Base-by-base conservation (phyloP, 2,329 filamentous ascomycete genomes). In the Xylariaceae sp. region DNA sequence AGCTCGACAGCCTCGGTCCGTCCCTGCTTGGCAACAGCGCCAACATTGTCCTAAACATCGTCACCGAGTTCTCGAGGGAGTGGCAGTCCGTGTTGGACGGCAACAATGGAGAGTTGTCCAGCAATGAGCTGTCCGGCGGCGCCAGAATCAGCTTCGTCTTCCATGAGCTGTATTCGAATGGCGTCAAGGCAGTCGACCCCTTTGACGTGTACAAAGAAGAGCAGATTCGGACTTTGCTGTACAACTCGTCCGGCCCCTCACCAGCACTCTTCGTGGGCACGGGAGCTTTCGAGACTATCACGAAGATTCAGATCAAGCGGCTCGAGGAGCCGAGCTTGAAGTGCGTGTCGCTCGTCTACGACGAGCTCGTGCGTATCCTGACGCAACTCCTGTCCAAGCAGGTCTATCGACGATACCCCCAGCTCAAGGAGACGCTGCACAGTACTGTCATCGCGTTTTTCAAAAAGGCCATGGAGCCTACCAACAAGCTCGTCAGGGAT, bases 111-210 rank as follows among this genome's bases (percentile, higher is more conserved):
- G 92, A 98, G 60, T 72, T 98, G 4, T 96, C 92, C 16, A 94
- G 87, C 63, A 76, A 84, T 2, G 92, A 98, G 60, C 72, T 98
- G 41, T 96, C 92, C 5, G 92, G 92, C 43, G 92, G 92, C 67
- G 92, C 92, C 34, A 83, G 92, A 76, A 98, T 98, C 59, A 94
- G 88, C 58, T 98, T 98, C 56, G 92, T 98, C 29, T 98, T 96
- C 75, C 92, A 98, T 64, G 92, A 98, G 61, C 73, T 98, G 12
- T 98, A 98, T 65, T 82, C 88, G 37, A 96, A 96, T 58, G 92
- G 92, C 65, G 76, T 98, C 58, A 96, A 96, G 72, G 89, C 92
- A 2, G 82, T 98, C 27, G 93, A 98, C 60, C 92, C 92, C 22
- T 98, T 98, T 58, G 92, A 98, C 52, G 75, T 89, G 45, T 88